These are phyloP conservation scores for Coemansia sp. DNA, from an alignment of 192 early-diverging fungal genomes.

Conservation along the genomic window DNA sequence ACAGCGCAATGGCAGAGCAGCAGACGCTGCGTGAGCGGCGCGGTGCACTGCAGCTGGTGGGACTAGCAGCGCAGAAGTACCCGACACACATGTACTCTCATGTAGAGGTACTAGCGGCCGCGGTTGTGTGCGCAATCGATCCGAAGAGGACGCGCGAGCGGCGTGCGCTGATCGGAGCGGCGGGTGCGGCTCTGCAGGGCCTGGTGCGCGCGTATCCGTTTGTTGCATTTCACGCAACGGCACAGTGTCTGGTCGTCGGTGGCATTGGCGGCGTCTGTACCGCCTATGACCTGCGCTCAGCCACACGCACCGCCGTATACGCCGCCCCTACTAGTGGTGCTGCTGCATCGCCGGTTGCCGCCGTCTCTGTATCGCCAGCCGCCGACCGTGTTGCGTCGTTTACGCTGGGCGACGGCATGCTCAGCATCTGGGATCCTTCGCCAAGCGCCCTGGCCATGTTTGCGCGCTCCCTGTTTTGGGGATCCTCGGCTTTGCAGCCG, in stretches of 20 bases:
- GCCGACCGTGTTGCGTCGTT: slow-evolving; percentile 54
- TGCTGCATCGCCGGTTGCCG: slow-evolving; percentile 25
- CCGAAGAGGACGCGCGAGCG: slow-evolving; percentile 41
- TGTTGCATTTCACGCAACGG: slow-evolving; percentile 42
- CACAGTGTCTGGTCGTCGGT: slow-evolving; percentile 47
- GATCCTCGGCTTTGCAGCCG: slow-evolving; percentile 1
- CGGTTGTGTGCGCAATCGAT: slow-evolving; percentile 44
- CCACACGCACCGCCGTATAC: slow-evolving; percentile 40
- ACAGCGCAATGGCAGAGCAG: background rate
- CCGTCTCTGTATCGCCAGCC: slow-evolving; percentile 47
- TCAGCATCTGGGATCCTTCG: slow-evolving; percentile 51
- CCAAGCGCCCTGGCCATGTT: slow-evolving; percentile 53
- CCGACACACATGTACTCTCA: slow-evolving; percentile 29
- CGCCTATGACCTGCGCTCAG: slow-evolving; percentile 48
- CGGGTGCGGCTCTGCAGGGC: slow-evolving; percentile 45
- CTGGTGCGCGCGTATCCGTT: slow-evolving; percentile 44
- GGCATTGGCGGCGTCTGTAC: slow-evolving; percentile 40
- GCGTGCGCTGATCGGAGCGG: slow-evolving; percentile 41
- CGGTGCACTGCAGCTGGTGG: slow-evolving; percentile 47
- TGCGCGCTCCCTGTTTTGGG: slow-evolving; percentile 47
- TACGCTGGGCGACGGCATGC: slow-evolving; percentile 30
- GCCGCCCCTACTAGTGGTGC: slow-evolving; percentile 17
- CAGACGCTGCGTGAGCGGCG: slow-evolving; percentile 24
- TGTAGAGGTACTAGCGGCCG: slow-evolving; percentile 28
- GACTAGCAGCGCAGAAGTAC: slow-evolving; percentile 37